Evolutionary conservation across 140 eudicot genomes (phyloP), one percentile per base, ranked within the genome.

Genomic region (Bidens hawaiensis): DNA sequence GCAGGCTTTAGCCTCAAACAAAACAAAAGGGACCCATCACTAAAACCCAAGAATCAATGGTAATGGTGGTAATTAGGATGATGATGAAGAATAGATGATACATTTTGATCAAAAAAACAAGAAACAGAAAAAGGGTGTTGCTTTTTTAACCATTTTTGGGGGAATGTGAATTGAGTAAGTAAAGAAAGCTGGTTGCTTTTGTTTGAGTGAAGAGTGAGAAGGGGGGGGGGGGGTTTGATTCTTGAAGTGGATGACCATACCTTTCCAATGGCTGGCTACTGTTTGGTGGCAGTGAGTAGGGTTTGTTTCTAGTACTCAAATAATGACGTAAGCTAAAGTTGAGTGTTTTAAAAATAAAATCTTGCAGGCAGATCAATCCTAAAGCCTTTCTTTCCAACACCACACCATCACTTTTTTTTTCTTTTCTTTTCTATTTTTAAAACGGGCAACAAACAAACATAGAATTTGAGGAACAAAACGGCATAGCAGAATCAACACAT

Each of bases 1-100:
- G 75, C 90, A 83, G 86, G 65, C 79, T 80, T 83, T 73, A 65
- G 31, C 63, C 65, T 47, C 55, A 60, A 68, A 70, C 56, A 15
- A 54, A 54, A 26, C 36, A 46, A 60, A 55, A 47, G 33, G 77
- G 79, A 14, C 79, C 89, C 79, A 51, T 82, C 74, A 79, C 61
- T 15, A 46, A 38, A 31, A 7, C 10, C 38, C 8, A 30, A 30
- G 5, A 30, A 30, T 30, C 10, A 5, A 34, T n/a, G n/a, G n/a
- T n/a, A n/a, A 36, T 9, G n/a, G n/a, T n/a, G n/a, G n/a, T 75
- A 68, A 66, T 36, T 5, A 67, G 72, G 90, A 71, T 83, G 72
- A 70, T 68, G 72, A n/a, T n/a, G n/a, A n/a, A n/a, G n/a, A n/a
- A n/a, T n/a, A n/a, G n/a, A n/a, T n/a, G n/a, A n/a, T n/a, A n/a